Conservation (phyloP, 2,329 filamentous ascomycete species). For the Monosporascus sp. region DNA sequence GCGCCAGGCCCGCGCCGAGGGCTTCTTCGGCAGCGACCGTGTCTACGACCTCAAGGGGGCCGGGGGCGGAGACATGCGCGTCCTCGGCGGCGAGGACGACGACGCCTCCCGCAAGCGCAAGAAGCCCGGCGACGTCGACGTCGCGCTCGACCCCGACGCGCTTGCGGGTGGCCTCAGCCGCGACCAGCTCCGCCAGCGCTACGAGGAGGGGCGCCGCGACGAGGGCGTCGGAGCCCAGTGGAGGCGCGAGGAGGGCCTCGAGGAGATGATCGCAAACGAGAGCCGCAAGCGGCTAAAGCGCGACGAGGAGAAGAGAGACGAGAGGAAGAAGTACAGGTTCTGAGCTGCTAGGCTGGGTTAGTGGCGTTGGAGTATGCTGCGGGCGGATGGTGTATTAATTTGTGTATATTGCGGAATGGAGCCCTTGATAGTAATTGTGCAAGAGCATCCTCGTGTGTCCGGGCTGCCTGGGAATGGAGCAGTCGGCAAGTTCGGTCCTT, state of each 20-base stretch:
- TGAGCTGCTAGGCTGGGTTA: constrained; percentile 19
- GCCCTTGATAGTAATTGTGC: too few relatives aligned
- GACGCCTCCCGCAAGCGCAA: constrained; percentile 73
- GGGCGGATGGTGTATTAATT: constrained; percentile 1
- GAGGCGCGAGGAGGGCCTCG: constrained; percentile 80
- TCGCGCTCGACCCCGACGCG: constrained; percentile 82
- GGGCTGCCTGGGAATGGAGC: too few relatives aligned
- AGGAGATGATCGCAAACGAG: constrained; percentile 93
- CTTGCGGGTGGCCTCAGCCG: constrained; percentile 73
- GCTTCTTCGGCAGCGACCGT: constrained; percentile 94
- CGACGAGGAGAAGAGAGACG: constrained; percentile 71
- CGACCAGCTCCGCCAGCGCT: constrained; percentile 74
- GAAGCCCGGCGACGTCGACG: constrained; percentile 93
- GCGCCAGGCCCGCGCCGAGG: constrained; percentile 75
- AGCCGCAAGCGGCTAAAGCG: constrained; percentile 84
- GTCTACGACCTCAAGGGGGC: constrained; percentile 72
- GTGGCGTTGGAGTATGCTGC: constrained; percentile 1
- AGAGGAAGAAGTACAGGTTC: constrained; percentile 54
- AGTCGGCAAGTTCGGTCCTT: too few relatives aligned
- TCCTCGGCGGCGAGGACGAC: constrained; percentile 71
- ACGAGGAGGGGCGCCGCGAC: constrained; percentile 65
- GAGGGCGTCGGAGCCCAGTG: constrained; percentile 65
- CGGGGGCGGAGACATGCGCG: constrained; percentile 47
- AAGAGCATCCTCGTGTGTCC: too few relatives aligned
- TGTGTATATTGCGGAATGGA: constrained; percentile 7